Evolutionary conservation across 345 rosid species (phyloP).

Genomic region (Aurinia saxatilis): DNA sequence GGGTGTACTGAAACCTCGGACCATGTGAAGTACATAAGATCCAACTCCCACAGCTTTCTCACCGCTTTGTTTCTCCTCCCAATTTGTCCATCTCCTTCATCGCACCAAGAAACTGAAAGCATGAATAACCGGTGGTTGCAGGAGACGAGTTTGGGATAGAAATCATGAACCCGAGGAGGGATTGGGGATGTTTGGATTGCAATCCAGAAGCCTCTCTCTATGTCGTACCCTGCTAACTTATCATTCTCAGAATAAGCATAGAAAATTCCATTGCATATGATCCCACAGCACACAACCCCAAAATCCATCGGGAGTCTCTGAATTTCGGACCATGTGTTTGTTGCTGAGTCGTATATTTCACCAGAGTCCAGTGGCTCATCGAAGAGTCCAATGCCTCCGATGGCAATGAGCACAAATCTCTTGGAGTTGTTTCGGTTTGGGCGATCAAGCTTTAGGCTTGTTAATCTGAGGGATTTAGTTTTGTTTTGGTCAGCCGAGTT

Average conservation of each 20-base stretch:
- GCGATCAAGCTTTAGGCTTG: slow-evolving; percentile 51
- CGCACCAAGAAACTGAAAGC: slow-evolving; percentile 97
- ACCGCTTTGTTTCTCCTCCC: slow-evolving; percentile 96
- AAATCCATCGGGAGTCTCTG: slow-evolving; percentile 72
- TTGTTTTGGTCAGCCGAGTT: slow-evolving; percentile 49
- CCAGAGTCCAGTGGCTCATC: slow-evolving; percentile 93
- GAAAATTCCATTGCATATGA: slow-evolving; percentile 73
- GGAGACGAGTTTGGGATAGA: slow-evolving; percentile 86
- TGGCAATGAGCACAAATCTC: slow-evolving; percentile 66
- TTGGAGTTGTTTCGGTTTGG: slow-evolving; percentile 33
- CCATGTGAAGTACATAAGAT: slow-evolving; percentile 81
- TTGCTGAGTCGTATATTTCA: slow-evolving; percentile 73
- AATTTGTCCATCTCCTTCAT: slow-evolving; percentile 88
- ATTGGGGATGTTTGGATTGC: slow-evolving; percentile 68
- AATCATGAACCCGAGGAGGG: slow-evolving; percentile 89
- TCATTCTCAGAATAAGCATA: slow-evolving; percentile 85
- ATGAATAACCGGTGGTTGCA: slow-evolving; percentile 61
- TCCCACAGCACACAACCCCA: slow-evolving; percentile 68
- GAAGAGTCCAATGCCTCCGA: slow-evolving; percentile 79
- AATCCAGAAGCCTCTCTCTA: slow-evolving; percentile 91
- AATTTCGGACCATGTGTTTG: slow-evolving; percentile 87
- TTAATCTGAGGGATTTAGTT: slow-evolving; percentile 43
- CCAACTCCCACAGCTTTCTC: slow-evolving; percentile 92
- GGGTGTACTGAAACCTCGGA: slow-evolving; percentile 81
- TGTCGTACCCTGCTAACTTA: slow-evolving; percentile 83